These are phyloP conservation scores for Diaporthe longicolla DNA, from an alignment of 2,329 filamentous ascomycete species.

Conservation along the genomic window DNA sequence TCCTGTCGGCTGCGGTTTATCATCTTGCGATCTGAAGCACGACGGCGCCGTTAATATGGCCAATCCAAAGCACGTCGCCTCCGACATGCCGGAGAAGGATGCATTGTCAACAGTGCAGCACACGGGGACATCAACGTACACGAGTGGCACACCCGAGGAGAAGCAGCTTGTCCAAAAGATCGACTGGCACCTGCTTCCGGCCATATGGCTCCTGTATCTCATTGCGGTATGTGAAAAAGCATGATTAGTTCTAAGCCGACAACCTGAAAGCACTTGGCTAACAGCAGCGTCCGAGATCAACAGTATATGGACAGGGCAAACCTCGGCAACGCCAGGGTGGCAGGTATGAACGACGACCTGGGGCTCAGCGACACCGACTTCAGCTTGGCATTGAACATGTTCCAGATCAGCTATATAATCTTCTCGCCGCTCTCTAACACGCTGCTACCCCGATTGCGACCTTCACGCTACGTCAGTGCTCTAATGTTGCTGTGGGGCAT, in stretches of 20 bases:
- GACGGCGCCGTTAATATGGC: background rate
- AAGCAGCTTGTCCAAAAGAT: background rate
- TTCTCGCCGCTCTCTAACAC: conserved; percentile 69
- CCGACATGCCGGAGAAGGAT: background rate
- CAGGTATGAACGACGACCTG: conserved; percentile 63
- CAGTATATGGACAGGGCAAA: conserved; percentile 36
- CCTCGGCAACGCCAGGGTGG: conserved; percentile 64
- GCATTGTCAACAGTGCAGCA: background rate
- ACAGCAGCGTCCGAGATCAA: background rate
- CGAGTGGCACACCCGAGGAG: background rate
- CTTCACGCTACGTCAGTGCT: conserved; percentile 63
- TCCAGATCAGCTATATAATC: conserved; percentile 67
- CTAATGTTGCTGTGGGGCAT: conserved; percentile 69
- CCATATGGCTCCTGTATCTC: background rate
- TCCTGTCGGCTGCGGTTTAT: background rate
- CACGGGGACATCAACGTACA: background rate
- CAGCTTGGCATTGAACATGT: conserved; percentile 61
- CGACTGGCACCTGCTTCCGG: conserved; percentile 13
- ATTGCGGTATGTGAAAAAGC: background rate
- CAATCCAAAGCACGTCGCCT: background rate
- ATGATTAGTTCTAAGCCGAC: fast-evolving
- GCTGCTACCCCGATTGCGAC: conserved; percentile 62
- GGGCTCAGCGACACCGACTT: conserved; percentile 54
- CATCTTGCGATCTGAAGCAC: background rate
- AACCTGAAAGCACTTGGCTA: background rate